Evolutionary conservation across 2,329 filamentous ascomycete species (phyloP).

Genomic region (Cercospora canescens): DNA sequence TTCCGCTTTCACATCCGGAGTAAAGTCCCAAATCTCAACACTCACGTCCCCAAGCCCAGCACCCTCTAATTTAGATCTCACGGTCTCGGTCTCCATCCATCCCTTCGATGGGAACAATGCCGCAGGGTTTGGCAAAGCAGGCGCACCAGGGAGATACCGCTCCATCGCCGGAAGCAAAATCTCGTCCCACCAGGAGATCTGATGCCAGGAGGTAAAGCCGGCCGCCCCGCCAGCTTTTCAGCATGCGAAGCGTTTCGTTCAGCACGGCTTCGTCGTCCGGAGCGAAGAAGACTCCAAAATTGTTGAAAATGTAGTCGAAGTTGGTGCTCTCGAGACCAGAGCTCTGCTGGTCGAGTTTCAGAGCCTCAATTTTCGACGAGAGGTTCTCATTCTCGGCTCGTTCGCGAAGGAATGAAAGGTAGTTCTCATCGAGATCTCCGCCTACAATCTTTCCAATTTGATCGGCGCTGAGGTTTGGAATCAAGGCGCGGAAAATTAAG

Average conservation of each 20-base stretch:
- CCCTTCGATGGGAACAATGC: background rate
- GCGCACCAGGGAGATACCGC: background rate
- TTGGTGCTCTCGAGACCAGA: background rate
- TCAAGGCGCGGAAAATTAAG: background rate
- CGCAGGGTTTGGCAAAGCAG: background rate
- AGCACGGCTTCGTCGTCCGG: background rate
- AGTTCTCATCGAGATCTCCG: slow-evolving; percentile 3
- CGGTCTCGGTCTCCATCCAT: background rate
- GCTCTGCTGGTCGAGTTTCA: background rate
- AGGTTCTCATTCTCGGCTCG: background rate
- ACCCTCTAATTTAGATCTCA: background rate
- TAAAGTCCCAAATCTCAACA: background rate
- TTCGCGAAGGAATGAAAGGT: background rate
- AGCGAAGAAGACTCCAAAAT: slow-evolving; percentile 1
- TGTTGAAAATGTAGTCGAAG: slow-evolving; percentile 7
- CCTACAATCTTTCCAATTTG: background rate
- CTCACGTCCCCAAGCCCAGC: background rate
- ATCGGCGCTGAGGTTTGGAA: background rate
- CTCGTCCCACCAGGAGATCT: slow-evolving; percentile 3
- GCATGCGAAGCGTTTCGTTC: background rate
- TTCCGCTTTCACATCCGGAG: background rate
- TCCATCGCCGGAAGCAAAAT: background rate
- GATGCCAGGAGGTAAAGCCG: background rate
- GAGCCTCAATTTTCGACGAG: background rate
- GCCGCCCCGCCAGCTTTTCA: background rate